Percentiles rank a stretch among this genome's conserved stretches.
phyloP scores from a whole-genome alignment of 768 basidiomycete species.

The Tricholoma flavovirens region DNA sequence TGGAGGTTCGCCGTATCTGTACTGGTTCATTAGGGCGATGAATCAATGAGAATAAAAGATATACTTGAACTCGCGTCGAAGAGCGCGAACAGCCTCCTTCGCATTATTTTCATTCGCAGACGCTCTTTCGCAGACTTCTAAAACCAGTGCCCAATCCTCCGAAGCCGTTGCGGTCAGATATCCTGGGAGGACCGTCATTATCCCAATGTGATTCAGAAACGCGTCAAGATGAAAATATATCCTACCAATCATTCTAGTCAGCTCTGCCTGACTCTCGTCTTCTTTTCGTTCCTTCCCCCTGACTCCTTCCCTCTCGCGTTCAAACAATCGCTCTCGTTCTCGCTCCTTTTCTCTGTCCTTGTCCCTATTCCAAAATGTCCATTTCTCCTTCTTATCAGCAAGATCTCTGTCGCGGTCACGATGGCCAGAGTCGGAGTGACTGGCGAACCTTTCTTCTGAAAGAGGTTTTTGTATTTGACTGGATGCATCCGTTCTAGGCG shows the following conservation, averaged over 20 bases:
- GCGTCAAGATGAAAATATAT: background rate
- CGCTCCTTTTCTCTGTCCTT: slow-evolving; percentile 25
- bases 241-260: slow-evolving; percentile 16
- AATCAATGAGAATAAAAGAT: slow-evolving; percentile 4
- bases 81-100: slow-evolving; percentile 78
- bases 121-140: slow-evolving; percentile 83
- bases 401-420: slow-evolving; percentile 18
- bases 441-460: slow-evolving; percentile 28
- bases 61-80: slow-evolving; percentile 83
- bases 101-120: slow-evolving; percentile 66
- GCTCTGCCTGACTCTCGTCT: slow-evolving; percentile 11
- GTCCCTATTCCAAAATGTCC: slow-evolving; percentile 46
- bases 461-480: slow-evolving; percentile 22
- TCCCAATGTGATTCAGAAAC: background rate
- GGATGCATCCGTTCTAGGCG: slow-evolving; percentile 26
- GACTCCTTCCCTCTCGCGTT: slow-evolving; percentile 6
- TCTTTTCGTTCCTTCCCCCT: slow-evolving; percentile 12
- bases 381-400: slow-evolving; percentile 45
- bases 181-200: slow-evolving; percentile 32
- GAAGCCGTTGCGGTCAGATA: slow-evolving; percentile 73
- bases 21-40: background rate
- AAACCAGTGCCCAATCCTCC: slow-evolving; percentile 76
- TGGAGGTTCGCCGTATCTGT: slow-evolving; percentile 68
- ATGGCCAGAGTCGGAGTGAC: slow-evolving; percentile 27
- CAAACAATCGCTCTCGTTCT: slow-evolving; percentile 1